A percentile compares a stretch with the other conserved stretches of the same genome.
phyloP scores from a whole-genome alignment of 2,329 filamentous ascomycete genomes.

The Talaromyces albobiverticillius region DNA sequence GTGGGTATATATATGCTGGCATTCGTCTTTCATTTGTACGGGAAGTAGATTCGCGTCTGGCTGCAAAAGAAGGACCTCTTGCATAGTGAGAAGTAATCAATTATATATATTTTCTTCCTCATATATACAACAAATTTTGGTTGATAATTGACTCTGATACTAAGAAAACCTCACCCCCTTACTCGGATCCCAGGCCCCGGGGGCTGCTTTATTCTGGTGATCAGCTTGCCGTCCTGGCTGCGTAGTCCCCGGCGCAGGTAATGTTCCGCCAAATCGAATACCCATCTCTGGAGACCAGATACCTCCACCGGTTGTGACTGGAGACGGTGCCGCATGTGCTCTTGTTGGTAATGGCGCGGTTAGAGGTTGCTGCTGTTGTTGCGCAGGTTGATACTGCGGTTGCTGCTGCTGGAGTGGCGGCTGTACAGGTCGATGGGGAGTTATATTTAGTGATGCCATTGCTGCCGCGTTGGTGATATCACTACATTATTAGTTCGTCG shows the following conservation, averaged over 20 bases:
- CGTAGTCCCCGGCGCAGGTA: slow-evolving; percentile 11
- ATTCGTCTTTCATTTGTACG: not conserved
- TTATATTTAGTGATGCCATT: slow-evolving; percentile 58
- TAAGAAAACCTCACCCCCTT: slow-evolving; percentile 15
- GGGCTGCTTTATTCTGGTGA: not conserved
- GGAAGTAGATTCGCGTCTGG: not conserved
- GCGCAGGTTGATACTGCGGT: slow-evolving; percentile 42
- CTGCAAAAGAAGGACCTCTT: not conserved
- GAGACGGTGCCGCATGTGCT: slow-evolving; percentile 46
- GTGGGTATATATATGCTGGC: not conserved
- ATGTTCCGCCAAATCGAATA: slow-evolving; percentile 64
- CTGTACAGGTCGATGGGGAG: slow-evolving; percentile 35
- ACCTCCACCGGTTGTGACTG: slow-evolving; percentile 49
- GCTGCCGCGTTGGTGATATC: slow-evolving; percentile 54
- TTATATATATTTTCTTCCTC: not conserved
- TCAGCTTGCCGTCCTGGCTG: slow-evolving; percentile 7
- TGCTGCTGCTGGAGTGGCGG: slow-evolving; percentile 32
- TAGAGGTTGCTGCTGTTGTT: slow-evolving; percentile 33
- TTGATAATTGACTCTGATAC: not conserved
- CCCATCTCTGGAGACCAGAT: slow-evolving; percentile 81
- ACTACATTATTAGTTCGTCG: slow-evolving; percentile 26
- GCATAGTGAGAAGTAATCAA: too few species aligned
- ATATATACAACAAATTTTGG: not conserved
- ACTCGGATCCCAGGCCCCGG: slow-evolving; percentile 14
- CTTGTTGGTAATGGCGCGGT: slow-evolving; percentile 49